Base-by-base conservation (phyloP, 176 grass and related monocot genomes). In the Carex myosuroides region DNA sequence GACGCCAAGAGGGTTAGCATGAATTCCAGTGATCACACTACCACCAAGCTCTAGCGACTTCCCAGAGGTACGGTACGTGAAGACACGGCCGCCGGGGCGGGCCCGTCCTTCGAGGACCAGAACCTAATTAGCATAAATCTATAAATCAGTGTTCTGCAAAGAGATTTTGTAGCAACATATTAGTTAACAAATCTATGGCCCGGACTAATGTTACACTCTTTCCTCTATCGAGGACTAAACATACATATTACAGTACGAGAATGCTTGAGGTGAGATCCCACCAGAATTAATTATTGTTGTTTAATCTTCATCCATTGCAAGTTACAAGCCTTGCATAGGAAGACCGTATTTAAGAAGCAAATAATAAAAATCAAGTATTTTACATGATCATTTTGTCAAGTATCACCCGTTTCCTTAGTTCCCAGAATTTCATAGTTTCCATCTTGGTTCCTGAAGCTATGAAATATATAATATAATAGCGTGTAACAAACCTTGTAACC, bases 1-100 rank as follows among this genome's bases (percentile, higher is more conserved):
- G 50, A 98, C 95, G 5, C 95, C 95, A 9, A 98, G 89, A 37
- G 95, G 95, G 22, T 98, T 98, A 35, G 95, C 92, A 71, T 98
- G 95, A 84, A 98, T 92, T 37, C 95, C 95, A 3, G 95, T 98
- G 61, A 98, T 98, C 26, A 98, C 89, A 82, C 92, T 98, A 6
- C 95, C 95, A 10, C 95, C 95, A 0, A 98, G 92, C 75, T 98
- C 95, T 85, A 57, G 84, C 79, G n/a, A 93, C 90, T 48, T 73
- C 6, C 8, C 89, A 2, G 75, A 80, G 2, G 94, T 87, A 66
- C 60, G 87, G 12, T 88, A 68, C 57, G 92, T 94, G 86, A 88
- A 98, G 9, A 98, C 95, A 26, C 95, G 90, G 21, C 95, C 95
- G 2, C 95, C 95, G 12, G 95, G 92, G 60, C 95, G 92, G 14